Evolutionary conservation across 768 basidiomycete genomes (phyloP).

Genomic region (Leucocoprinus sp.): DNA sequence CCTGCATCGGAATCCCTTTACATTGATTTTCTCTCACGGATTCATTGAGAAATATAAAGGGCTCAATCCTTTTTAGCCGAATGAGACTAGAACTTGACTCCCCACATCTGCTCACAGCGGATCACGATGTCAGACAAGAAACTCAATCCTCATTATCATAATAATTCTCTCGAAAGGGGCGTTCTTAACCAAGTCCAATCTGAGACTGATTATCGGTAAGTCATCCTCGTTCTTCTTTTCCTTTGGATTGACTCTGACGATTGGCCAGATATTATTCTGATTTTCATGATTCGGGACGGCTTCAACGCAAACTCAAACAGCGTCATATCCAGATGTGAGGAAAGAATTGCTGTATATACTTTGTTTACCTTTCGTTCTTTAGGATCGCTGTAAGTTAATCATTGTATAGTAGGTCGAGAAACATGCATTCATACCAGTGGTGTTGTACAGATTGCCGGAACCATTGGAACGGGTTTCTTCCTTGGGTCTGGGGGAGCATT

Average conservation of each 20-base stretch:
- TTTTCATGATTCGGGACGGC: conserved; percentile 55
- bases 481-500: conserved; percentile 62
- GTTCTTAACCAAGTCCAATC: background rate
- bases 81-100: background rate
- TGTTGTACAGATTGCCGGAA: conserved; percentile 75
- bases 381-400: conserved; percentile 53
- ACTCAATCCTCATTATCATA: conserved; percentile 12
- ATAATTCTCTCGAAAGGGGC: conserved; percentile 17
- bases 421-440: background rate
- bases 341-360: too few species aligned
- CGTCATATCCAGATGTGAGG: conserved; percentile 75
- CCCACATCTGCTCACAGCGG: conserved; percentile 6
- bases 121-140: conserved; percentile 18
- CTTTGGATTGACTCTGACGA: background rate
- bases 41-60: background rate
- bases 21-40: too few species aligned
- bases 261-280: conserved; percentile 33
- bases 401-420: background rate
- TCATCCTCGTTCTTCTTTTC: background rate
- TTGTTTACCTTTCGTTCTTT: too few species aligned
- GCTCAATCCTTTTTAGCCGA: background rate
- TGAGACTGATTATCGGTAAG: background rate
- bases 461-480: conserved; percentile 69
- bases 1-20: too few species aligned
- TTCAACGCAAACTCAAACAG: conserved; percentile 67